Percentiles rank a stretch among this genome's conserved stretches.
Conservation (phyloP, 1,284 basidiomycete genomes). For the Xerocomus cyaneibrunnescens region DNA sequence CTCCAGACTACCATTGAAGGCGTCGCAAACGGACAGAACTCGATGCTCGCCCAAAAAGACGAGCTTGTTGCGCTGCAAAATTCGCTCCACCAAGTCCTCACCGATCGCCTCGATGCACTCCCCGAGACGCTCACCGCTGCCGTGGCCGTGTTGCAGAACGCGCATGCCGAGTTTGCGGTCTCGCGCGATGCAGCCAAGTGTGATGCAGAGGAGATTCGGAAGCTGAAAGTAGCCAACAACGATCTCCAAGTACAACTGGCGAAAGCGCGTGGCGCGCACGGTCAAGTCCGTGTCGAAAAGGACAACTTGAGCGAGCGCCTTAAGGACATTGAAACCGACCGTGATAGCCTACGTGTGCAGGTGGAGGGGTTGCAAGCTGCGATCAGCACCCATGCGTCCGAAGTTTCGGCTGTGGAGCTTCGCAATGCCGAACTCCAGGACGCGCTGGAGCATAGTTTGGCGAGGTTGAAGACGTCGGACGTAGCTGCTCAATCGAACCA, state of each 20-base stretch:
- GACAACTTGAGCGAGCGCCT: slow-evolving; percentile 65
- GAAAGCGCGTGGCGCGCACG: slow-evolving; percentile 72
- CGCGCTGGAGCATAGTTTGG: slow-evolving; percentile 65
- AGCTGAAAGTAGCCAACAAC: slow-evolving; percentile 48
- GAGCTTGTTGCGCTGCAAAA: slow-evolving; percentile 41
- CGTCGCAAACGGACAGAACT: slow-evolving; percentile 44
- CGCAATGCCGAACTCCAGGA: slow-evolving; percentile 65
- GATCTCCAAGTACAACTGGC: slow-evolving; percentile 69
- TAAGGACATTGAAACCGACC: slow-evolving; percentile 57
- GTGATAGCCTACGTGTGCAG: slow-evolving; percentile 54
- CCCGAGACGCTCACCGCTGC: slow-evolving; percentile 59
- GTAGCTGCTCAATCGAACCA: slow-evolving; percentile 57
- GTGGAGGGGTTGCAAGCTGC: slow-evolving; percentile 53
- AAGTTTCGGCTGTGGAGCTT: slow-evolving; percentile 48
- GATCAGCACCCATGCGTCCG: slow-evolving; percentile 45
- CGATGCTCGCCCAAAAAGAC: slow-evolving; percentile 46
- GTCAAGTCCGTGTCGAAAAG: slow-evolving; percentile 79
- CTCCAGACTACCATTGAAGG: slow-evolving; percentile 49
- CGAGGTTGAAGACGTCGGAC: slow-evolving; percentile 68
- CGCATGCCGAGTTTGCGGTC: slow-evolving; percentile 59
- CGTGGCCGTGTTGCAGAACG: slow-evolving; percentile 53
- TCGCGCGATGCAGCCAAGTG: slow-evolving; percentile 55
- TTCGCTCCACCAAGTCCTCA: slow-evolving; percentile 49
- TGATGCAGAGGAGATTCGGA: slow-evolving; percentile 68
- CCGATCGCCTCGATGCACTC: slow-evolving; percentile 53